Conservation (phyloP, 2,329 filamentous ascomycete genomes). For the Arthrobotrys iridis region DNA sequence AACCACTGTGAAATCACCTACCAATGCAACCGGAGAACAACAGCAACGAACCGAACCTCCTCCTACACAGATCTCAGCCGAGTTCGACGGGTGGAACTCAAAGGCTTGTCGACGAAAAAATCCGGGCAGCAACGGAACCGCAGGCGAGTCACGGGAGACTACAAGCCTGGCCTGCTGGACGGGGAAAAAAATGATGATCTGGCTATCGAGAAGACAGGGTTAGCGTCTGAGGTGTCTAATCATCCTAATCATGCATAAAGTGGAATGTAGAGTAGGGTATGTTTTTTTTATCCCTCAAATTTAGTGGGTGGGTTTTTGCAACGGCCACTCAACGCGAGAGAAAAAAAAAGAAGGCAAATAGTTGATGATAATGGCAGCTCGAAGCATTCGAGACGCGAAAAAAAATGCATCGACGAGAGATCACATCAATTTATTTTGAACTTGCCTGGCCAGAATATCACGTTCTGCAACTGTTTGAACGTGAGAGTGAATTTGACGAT, state of each 20-base stretch:
- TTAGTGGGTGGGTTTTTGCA: conserved; percentile 37
- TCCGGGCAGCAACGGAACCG: conserved; percentile 43
- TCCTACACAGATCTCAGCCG: conserved; percentile 22
- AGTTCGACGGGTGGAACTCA: conserved; percentile 51
- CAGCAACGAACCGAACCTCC: conserved; percentile 20
- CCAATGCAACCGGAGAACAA: conserved; percentile 25
- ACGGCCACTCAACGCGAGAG: conserved; percentile 48
- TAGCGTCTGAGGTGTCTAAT: conserved; percentile 53
- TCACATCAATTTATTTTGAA: background rate
- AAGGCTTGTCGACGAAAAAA: conserved; percentile 33
- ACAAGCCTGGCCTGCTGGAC: conserved; percentile 22
- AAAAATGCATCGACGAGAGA: conserved; percentile 28
- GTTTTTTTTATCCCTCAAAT: conserved; percentile 53
- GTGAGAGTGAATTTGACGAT: conserved; percentile 10
- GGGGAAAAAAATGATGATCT: conserved; percentile 31
- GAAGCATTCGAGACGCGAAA: conserved; percentile 51
- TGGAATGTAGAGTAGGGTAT: conserved; percentile 51
- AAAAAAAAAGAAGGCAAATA: conserved; percentile 38
- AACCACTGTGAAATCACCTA: conserved; percentile 27
- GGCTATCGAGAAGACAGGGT: conserved; percentile 46
- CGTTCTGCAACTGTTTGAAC: conserved; percentile 22
- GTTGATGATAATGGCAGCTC: conserved; percentile 32
- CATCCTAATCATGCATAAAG: conserved; percentile 51
- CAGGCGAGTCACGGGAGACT: conserved; percentile 46
- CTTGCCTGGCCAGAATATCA: conserved; percentile 22